A percentile compares a stretch with the other conserved stretches of the same genome.
phyloP scores from a whole-genome alignment of 1,139 yeast species.

The Candida sp. region DNA sequence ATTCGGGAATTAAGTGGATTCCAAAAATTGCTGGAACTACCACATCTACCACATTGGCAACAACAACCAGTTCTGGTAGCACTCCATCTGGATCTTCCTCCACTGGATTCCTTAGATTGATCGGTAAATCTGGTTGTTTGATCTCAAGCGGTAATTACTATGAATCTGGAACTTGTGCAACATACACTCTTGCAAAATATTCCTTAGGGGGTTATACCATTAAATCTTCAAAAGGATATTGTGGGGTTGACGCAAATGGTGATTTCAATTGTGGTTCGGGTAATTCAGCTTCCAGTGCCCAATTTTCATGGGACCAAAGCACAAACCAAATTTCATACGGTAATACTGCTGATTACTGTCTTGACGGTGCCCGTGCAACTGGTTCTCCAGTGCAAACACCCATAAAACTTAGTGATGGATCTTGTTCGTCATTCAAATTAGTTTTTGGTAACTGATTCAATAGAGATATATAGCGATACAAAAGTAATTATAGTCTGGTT shows the following conservation, averaged over 20 bases:
- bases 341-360: constrained; percentile 63
- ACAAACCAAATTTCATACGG: constrained; percentile 56
- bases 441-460: neutral
- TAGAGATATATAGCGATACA: too few species aligned
- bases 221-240: constrained; percentile 67
- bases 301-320: constrained; percentile 49
- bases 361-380: constrained; percentile 35
- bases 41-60: constrained; percentile 8
- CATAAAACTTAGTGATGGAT: constrained; percentile 45
- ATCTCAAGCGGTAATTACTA: constrained; percentile 88
- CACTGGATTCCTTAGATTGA: constrained; percentile 44
- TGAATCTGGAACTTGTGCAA: constrained; percentile 82
- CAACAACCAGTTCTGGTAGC: constrained; percentile 1
- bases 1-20: constrained; percentile 63
- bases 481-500: neutral
- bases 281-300: constrained; percentile 37
- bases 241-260: constrained; percentile 48
- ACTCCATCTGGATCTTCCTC: constrained; percentile 32
- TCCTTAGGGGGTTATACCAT: constrained; percentile 72
- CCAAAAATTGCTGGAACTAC: constrained; percentile 57
- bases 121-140: constrained; percentile 67
- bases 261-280: constrained; percentile 31
- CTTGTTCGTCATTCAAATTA: constrained; percentile 16
- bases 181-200: constrained; percentile 49
- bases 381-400: constrained; percentile 50